These are phyloP conservation scores for Fagus sylvatica DNA, from an alignment of 306 rosid species.

Conservation along the genomic window DNA sequence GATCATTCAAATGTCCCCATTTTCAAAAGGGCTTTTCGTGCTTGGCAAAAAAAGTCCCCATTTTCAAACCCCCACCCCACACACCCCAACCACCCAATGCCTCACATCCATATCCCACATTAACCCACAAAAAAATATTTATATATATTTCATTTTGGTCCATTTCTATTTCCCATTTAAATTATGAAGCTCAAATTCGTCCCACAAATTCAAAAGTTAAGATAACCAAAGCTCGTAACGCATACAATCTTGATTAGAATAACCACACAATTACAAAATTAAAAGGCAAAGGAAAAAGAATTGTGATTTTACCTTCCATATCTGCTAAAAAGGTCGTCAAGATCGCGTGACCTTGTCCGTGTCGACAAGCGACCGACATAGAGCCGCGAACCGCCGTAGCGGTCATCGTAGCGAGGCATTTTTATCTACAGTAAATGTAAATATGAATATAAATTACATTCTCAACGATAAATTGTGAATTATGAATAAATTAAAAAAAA, in stretches of 20 bases:
- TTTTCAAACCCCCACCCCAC: constrained; percentile 24
- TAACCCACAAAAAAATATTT: neutral
- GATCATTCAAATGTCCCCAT: constrained; percentile 44
- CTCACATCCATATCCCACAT: neutral
- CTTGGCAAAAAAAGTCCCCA: constrained; percentile 39
- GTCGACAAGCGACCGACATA: constrained; percentile 73
- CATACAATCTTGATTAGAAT: too few relatives aligned
- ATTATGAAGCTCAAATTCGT: too few relatives aligned
- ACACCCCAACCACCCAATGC: neutral
- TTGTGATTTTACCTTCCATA: constrained; percentile 59
- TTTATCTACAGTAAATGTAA: constrained; percentile 19
- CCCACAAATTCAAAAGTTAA: too few relatives aligned
- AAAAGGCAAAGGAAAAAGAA: neutral
- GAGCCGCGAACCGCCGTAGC: constrained; percentile 65
- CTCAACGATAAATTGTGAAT: too few relatives aligned
- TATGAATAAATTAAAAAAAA: neutral
- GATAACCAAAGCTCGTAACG: too few relatives aligned
- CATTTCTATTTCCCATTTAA: too few relatives aligned
- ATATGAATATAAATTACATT: too few relatives aligned
- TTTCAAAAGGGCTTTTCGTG: constrained; percentile 35
- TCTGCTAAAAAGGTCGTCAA: constrained; percentile 67
- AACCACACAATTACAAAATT: neutral
- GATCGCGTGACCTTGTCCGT: constrained; percentile 67
- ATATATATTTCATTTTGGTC: too few relatives aligned
- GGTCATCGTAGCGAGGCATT: constrained; percentile 82